Evolutionary conservation across 2,329 filamentous ascomycete species (phyloP).

Genomic region (Mollisia scopiformis): DNA sequence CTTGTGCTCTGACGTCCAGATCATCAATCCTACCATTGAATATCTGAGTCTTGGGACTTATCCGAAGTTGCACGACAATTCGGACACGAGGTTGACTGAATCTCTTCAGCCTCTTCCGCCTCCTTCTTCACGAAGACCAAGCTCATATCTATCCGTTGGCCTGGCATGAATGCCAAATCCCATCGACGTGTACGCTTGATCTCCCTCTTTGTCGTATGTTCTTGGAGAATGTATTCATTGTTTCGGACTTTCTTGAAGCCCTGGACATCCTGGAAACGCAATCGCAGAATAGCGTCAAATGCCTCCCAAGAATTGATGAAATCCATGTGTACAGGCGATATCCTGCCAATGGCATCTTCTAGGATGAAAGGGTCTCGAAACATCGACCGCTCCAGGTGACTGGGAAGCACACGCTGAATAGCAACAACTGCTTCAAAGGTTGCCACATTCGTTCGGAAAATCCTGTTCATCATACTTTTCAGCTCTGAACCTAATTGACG

Average conservation of each 20-base stretch:
- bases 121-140: conserved; percentile 5
- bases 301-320: conserved; percentile 23
- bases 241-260: conserved; percentile 3
- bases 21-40: not conserved
- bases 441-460: conserved; percentile 7
- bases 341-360: conserved; percentile 20
- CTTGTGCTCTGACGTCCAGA: not conserved
- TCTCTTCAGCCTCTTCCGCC: not conserved
- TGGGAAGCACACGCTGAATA: conserved; percentile 7
- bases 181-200: conserved; percentile 7
- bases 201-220: conserved; percentile 8
- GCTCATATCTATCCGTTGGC: conserved; percentile 15
- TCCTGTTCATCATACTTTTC: conserved; percentile 10
- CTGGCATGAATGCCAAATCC: conserved; percentile 10
- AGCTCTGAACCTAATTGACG: conserved; percentile 1
- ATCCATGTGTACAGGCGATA: conserved; percentile 17
- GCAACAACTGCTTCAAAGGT: conserved; percentile 10
- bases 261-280: conserved; percentile 10
- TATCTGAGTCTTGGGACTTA: not conserved
- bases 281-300: conserved; percentile 15
- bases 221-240: conserved; percentile 17
- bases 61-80: not conserved
- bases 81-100: conserved; percentile 5
- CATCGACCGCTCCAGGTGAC: conserved; percentile 5
- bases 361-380: conserved; percentile 18